Evolutionary conservation across 371 early-diverging fungal genomes (phyloP).

Genomic region (Mortierella sp.): DNA sequence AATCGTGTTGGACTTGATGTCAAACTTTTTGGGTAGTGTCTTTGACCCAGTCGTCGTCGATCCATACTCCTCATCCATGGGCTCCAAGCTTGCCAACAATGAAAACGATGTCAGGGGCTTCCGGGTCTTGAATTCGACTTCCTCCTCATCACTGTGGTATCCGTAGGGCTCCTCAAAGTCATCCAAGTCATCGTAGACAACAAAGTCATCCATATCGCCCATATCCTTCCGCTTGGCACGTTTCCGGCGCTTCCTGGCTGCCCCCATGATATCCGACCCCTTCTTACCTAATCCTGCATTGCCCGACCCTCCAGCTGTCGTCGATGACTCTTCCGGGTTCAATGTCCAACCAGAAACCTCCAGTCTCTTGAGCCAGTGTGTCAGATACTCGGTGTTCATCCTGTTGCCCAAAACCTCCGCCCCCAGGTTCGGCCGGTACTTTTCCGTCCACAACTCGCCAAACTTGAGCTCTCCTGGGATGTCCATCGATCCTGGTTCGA

Average conservation of each 20-base stretch:
- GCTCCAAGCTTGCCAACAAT: conserved; percentile 17
- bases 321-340: conserved; percentile 41
- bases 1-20: conserved; percentile 68
- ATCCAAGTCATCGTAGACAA: conserved; percentile 40
- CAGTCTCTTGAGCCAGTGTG: conserved; percentile 50
- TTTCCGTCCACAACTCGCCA: conserved; percentile 54
- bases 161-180: conserved; percentile 48
- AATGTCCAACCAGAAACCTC: conserved; percentile 57
- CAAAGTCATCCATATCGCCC: conserved; percentile 43
- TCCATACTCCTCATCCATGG: neutral
- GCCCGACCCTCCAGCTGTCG: neutral
- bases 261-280: conserved; percentile 27
- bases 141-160: conserved; percentile 41
- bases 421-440: conserved; percentile 44
- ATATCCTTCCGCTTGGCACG: conserved; percentile 36
- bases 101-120: conserved; percentile 35
- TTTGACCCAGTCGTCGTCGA: neutral
- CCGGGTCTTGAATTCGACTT: conserved; percentile 20
- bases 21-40: conserved; percentile 36
- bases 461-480: conserved; percentile 31
- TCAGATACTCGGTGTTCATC: conserved; percentile 47
- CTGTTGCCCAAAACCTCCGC: conserved; percentile 47
- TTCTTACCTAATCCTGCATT: conserved; percentile 12
- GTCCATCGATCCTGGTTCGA: conserved; percentile 20
- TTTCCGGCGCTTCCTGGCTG: conserved; percentile 39